phyloP scores from a whole-genome alignment of 2,329 filamentous ascomycete genomes.

The Botrytis fragariae region DNA sequence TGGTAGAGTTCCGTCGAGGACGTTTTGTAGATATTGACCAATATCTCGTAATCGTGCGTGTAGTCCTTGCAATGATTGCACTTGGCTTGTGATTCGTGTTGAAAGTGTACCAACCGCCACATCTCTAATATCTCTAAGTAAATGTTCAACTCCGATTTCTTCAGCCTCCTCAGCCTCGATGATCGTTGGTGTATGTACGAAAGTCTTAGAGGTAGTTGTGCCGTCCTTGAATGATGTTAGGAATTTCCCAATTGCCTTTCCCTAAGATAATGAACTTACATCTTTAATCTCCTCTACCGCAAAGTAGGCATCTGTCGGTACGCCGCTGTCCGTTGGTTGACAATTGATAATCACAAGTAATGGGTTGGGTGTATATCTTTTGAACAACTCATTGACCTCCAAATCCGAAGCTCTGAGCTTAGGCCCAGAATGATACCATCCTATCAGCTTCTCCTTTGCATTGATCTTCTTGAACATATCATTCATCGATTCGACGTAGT shows the following conservation, averaged over 20 bases:
- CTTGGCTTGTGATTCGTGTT: slow-evolving; percentile 93
- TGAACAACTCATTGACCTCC: slow-evolving; percentile 99
- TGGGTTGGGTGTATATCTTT: slow-evolving; percentile 96
- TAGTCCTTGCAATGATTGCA: slow-evolving; percentile 94
- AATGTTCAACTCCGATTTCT: slow-evolving; percentile 97
- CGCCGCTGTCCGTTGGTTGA: slow-evolving; percentile 94
- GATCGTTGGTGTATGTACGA: slow-evolving; percentile 96
- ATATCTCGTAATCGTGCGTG: slow-evolving; percentile 95
- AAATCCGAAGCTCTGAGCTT: slow-evolving; percentile 95
- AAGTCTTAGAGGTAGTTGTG: slow-evolving; percentile 93
- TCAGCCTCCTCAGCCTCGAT: slow-evolving; percentile 99
- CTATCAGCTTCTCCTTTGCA: slow-evolving; percentile 96
- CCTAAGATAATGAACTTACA: slow-evolving; percentile 52
- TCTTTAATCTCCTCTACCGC: slow-evolving; percentile 99
- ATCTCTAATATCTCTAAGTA: slow-evolving; percentile 95
- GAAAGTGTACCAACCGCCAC: slow-evolving; percentile 96
- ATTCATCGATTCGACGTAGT: slow-evolving; percentile 99
- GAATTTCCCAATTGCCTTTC: slow-evolving; percentile 1
- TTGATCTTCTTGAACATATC: slow-evolving; percentile 99
- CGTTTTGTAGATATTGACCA: slow-evolving; percentile 91
- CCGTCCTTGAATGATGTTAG: slow-evolving; percentile 65
- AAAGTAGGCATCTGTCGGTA: slow-evolving; percentile 98
- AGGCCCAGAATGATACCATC: slow-evolving; percentile 98
- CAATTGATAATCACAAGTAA: slow-evolving; percentile 97
- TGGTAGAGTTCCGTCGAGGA: slow-evolving; percentile 86